A percentile compares a stretch with the other conserved stretches of the same genome.
These are phyloP conservation scores for Pleurostoma richardsiae DNA, from an alignment of 2,329 filamentous ascomycete species.

Conservation along the genomic window DNA sequence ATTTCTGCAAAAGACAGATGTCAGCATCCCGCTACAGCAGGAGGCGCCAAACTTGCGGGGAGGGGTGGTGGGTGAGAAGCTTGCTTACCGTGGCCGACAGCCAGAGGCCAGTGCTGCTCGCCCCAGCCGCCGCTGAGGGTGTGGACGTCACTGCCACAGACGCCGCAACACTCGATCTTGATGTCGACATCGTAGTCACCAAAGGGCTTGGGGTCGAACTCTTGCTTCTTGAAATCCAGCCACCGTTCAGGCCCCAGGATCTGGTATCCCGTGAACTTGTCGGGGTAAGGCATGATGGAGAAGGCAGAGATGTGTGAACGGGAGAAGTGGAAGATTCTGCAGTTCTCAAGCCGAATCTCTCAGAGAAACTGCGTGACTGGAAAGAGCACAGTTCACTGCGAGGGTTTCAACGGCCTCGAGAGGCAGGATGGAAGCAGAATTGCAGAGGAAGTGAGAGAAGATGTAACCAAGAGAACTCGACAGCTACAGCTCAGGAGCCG, in stretches of 20 bases:
- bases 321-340: too few species aligned
- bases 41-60: neutral
- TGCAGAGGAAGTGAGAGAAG: too few species aligned
- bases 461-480: too few species aligned
- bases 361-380: too few species aligned
- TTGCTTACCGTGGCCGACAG: slow-evolving; percentile 59
- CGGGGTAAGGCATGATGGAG: slow-evolving; percentile 47
- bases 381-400: too few species aligned
- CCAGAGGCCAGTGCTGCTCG: slow-evolving; percentile 54
- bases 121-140: slow-evolving; percentile 68
- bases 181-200: slow-evolving; percentile 84
- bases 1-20: slow-evolving; percentile 47
- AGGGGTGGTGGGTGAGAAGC: neutral
- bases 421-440: too few species aligned
- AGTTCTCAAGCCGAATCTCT: too few species aligned
- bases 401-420: too few species aligned
- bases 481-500: too few species aligned
- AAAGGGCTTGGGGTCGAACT: slow-evolving; percentile 82
- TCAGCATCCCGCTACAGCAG: slow-evolving; percentile 2
- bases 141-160: slow-evolving; percentile 70
- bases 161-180: slow-evolving; percentile 76
- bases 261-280: slow-evolving; percentile 58
- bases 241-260: slow-evolving; percentile 48
- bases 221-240: slow-evolving; percentile 61
- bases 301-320: too few species aligned